Evolutionary conservation across 331 rosid genomes (phyloP).

Genomic region (Acacia concinna): DNA sequence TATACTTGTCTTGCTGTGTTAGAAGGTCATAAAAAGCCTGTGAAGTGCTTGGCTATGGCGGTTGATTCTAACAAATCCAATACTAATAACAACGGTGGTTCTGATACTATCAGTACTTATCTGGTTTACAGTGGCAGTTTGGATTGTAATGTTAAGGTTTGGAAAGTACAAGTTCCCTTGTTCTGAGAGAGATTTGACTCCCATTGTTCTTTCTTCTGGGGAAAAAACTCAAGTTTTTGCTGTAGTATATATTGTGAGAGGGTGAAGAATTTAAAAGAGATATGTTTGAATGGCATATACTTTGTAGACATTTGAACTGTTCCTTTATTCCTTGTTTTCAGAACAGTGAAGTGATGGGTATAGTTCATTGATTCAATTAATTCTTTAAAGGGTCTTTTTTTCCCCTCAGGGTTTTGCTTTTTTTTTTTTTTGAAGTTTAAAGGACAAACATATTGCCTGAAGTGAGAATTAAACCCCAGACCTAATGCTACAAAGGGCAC

Average conservation of each 20-base stretch:
- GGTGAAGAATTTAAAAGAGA: neutral
- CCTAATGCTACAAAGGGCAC: too few species aligned
- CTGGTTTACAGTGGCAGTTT: constrained; percentile 49
- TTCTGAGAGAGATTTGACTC: constrained; percentile 24
- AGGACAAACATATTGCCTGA: too few species aligned
- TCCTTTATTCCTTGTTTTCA: neutral
- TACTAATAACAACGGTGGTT: neutral
- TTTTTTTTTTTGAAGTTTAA: too few species aligned
- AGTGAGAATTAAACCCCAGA: too few species aligned
- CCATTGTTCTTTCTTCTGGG: neutral
- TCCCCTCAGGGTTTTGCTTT: too few species aligned
- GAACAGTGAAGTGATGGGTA: neutral
- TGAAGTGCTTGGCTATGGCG: constrained; percentile 47
- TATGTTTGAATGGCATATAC: neutral
- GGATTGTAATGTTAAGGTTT: constrained; percentile 51
- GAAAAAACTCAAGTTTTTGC: neutral
- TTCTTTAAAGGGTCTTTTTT: neutral
- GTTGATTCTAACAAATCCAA: constrained; percentile 25
- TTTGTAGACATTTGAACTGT: neutral
- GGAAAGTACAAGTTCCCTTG: constrained; percentile 40
- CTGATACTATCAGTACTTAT: constrained; percentile 23
- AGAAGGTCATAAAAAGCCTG: constrained; percentile 42
- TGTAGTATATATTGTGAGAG: neutral
- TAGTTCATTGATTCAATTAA: neutral
- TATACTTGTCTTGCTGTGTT: constrained; percentile 49